Evolutionary conservation across 306 rosid species (phyloP), one percentile per base, ranked within the genome.

Genomic region (Trichosanthes truncata): DNA sequence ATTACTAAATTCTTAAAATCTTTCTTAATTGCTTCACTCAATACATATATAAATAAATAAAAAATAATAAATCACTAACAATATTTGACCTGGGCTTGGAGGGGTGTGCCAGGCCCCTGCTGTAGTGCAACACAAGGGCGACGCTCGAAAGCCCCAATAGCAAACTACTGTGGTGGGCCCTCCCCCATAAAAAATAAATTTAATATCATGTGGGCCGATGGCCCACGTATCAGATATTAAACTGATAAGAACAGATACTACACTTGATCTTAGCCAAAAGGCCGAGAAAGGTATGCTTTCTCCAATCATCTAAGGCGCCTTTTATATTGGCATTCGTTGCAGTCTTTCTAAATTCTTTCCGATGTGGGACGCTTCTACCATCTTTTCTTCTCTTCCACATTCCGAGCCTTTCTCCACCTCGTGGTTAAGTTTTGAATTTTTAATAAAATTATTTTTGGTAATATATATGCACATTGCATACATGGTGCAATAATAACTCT

Each of bases 191-290:
- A 10, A 57, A 57, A 23, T 49, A 1, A 49, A 49, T 49, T 49
- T 49, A 49, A 49, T 49, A 49, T 49, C 55, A 49, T 49, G 55
- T 49, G 55, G 55, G 20, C 65, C 65, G 35, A 57, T 57, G 65
- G 33, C 33, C 65, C 65, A 57, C 65, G 31, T 57, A 57, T 57
- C 33, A 57, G 65, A 57, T 57, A 57, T 57, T 57, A 57, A 57
- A 57, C 65, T 57, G 65, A 57, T 57, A 57, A 57, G 65, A 57
- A 57, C 33, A 57, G 65, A 57, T 57, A 57, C 65, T 57, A 57
- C 33, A 57, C 65, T 57, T 57, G 33, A 57, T 59, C 66, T 59
- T 59, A 62, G 69, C 69, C 43, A 62, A 62, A 62, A 62, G 69
- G 43, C 23, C 69, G 69, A 62, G 69, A 62, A 62, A 62, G 69